Base-by-base conservation (phyloP, 306 rosid species). In the Quercus engelmannii region DNA sequence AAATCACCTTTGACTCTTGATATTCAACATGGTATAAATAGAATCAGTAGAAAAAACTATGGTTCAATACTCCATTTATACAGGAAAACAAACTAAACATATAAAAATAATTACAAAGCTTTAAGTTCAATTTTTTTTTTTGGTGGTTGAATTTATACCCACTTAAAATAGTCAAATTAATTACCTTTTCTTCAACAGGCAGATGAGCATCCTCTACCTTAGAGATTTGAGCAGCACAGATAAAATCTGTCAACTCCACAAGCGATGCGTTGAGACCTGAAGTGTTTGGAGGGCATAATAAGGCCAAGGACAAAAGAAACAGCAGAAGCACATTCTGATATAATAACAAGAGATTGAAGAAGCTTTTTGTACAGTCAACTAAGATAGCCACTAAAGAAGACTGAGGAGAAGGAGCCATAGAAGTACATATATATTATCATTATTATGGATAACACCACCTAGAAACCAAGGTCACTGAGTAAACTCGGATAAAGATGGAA, bases 191-290 rank as follows among this genome's bases (percentile, higher is more conserved):
- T 74, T 88, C 94, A 46, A 86, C 80, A 30, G 89, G 89, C 28
- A 76, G 58, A 76, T 85, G 83, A 73, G 83, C 89, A 86, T 95
- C 97, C 68, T 88, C 87, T 9, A 81, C 90, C 85, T 83, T 90
- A 17, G 90, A 87, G 82, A 82, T 69, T 79, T 93, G 97, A 72
- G 99, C 99, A 84, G 91, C 98, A 59, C 76, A 73, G 38, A 96
- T 90, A 76, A 93, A 93, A 78, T 96, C 99, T 19, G 86, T 85
- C 85, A 96, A 72, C 15, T 90, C 98, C 2, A 30, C 93, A 69
- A 96, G 83, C 10, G 96, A 82, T 30, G 98, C 65, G 38, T 85
- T 72, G 5, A 12, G 69, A 57, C 99, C 99, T 95, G 88, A 73
- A 74, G 71, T 65, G 78, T 83, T 79, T 81, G 33, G 76, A 80